phyloP scores from a whole-genome alignment of 2,329 filamentous ascomycete genomes.

The Aspergillus candidus region DNA sequence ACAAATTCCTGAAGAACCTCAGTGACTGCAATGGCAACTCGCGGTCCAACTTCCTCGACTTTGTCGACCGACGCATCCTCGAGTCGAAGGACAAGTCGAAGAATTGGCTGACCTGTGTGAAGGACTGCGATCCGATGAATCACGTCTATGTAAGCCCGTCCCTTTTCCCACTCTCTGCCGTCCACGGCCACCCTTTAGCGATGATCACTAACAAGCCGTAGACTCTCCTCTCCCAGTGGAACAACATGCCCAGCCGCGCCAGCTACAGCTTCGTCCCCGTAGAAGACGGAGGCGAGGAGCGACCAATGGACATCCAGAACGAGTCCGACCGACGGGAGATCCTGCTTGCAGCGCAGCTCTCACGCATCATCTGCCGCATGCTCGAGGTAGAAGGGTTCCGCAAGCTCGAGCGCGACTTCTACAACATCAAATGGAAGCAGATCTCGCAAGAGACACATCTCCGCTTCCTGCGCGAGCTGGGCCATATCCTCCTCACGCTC shows the following conservation, averaged over 20 bases:
- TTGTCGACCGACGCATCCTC: conserved; percentile 40
- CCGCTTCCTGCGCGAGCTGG: conserved; percentile 36
- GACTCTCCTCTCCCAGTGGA: conserved; percentile 39
- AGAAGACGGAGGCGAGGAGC: conserved; percentile 24
- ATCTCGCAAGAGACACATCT: conserved; percentile 38
- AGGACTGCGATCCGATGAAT: conserved; percentile 36
- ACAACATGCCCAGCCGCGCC: conserved; percentile 44
- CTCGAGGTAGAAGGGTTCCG: conserved; percentile 43
- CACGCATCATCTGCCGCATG: conserved; percentile 42
- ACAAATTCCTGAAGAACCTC: conserved; percentile 35
- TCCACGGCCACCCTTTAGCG: neutral
- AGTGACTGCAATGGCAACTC: conserved; percentile 35
- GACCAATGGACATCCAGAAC: conserved; percentile 36
- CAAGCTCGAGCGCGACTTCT: conserved; percentile 39
- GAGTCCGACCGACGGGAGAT: conserved; percentile 35
- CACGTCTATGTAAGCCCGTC: conserved; percentile 35
- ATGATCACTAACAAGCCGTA: conserved; percentile 13
- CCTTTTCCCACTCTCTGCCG: neutral
- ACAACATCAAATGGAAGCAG: conserved; percentile 43
- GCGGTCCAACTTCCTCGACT: conserved; percentile 37
- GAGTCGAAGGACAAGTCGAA: conserved; percentile 42
- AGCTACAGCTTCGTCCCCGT: conserved; percentile 37
- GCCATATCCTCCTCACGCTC: conserved; percentile 37
- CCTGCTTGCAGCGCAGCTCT: conserved; percentile 40
- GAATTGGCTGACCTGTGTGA: conserved; percentile 39